phyloP scores from a whole-genome alignment of 2,329 filamentous ascomycete genomes.

The Akanthomyces muscarius region DNA sequence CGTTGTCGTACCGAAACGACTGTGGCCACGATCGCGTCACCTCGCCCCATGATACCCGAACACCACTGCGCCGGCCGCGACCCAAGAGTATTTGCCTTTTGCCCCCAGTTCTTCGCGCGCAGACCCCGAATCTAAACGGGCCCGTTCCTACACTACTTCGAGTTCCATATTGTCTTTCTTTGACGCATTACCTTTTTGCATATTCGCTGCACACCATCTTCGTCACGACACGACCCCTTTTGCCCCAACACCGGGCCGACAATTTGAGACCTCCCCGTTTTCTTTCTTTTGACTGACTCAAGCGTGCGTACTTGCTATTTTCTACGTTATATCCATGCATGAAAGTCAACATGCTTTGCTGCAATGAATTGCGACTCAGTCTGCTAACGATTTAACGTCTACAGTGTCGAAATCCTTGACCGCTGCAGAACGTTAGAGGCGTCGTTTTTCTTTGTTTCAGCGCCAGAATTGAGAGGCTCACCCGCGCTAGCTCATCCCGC shows the following conservation, averaged over 20 bases:
- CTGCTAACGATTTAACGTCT: not conserved
- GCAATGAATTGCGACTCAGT: not conserved
- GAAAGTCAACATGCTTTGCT: not conserved
- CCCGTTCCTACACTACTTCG: not conserved
- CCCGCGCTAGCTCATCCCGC: constrained; percentile 1
- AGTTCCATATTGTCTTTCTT: not conserved
- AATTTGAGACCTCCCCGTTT: constrained; percentile 8
- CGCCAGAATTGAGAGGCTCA: not conserved
- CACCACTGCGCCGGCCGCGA: constrained; percentile 10
- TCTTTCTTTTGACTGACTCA: constrained; percentile 5
- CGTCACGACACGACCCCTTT: constrained; percentile 1
- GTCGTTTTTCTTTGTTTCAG: constrained; percentile 1
- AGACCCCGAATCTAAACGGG: not conserved
- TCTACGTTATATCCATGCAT: not conserved
- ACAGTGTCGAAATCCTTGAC: not conserved
- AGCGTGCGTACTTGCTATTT: not conserved
- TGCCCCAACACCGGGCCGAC: not conserved
- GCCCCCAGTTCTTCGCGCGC: not conserved
- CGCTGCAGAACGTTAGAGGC: not conserved
- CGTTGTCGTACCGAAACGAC: not conserved
- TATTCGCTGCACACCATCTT: not conserved
- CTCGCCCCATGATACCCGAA: constrained; percentile 3
- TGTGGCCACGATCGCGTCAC: not conserved
- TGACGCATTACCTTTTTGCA: not conserved
- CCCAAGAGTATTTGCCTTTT: not conserved